Evolutionary conservation across 768 basidiomycete genomes (phyloP).

Genomic region (Cystobasidium ongulense): DNA sequence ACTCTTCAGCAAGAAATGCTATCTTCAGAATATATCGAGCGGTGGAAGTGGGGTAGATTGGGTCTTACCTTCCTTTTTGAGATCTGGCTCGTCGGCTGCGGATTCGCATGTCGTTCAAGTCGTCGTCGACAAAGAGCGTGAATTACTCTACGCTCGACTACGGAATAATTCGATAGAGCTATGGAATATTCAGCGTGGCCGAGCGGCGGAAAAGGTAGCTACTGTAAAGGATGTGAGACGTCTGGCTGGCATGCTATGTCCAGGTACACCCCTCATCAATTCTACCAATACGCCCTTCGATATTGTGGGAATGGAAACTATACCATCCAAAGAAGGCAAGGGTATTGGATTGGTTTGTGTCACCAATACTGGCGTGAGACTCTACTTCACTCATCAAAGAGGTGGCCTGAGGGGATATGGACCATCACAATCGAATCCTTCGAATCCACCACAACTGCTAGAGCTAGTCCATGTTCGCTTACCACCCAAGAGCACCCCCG

Average conservation of each 20-base stretch:
- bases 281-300: slow-evolving; percentile 55
- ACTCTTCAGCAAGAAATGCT: slow-evolving; percentile 81
- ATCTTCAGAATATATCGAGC: slow-evolving; percentile 49
- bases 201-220: background rate
- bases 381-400: slow-evolving; percentile 59
- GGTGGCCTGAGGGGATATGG: slow-evolving; percentile 40
- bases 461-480: slow-evolving; percentile 71
- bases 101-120: slow-evolving; percentile 42
- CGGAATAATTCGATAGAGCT: slow-evolving; percentile 43
- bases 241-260: slow-evolving; percentile 65
- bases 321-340: slow-evolving; percentile 61
- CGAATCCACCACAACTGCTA: slow-evolving; percentile 48
- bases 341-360: slow-evolving; percentile 67
- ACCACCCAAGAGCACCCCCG: slow-evolving; percentile 55
- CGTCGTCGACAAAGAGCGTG: slow-evolving; percentile 42
- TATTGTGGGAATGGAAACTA: slow-evolving; percentile 61
- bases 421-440: slow-evolving; percentile 33
- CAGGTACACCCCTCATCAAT: slow-evolving; percentile 49
- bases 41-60: slow-evolving; percentile 42
- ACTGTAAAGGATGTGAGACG: slow-evolving; percentile 21
- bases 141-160: slow-evolving; percentile 43
- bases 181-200: slow-evolving; percentile 26
- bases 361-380: slow-evolving; percentile 69
- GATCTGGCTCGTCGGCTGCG: slow-evolving; percentile 30
- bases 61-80: slow-evolving; percentile 41